phyloP scores from a whole-genome alignment of 164 flowering plant genomes.

The Dillenia turbinata region DNA sequence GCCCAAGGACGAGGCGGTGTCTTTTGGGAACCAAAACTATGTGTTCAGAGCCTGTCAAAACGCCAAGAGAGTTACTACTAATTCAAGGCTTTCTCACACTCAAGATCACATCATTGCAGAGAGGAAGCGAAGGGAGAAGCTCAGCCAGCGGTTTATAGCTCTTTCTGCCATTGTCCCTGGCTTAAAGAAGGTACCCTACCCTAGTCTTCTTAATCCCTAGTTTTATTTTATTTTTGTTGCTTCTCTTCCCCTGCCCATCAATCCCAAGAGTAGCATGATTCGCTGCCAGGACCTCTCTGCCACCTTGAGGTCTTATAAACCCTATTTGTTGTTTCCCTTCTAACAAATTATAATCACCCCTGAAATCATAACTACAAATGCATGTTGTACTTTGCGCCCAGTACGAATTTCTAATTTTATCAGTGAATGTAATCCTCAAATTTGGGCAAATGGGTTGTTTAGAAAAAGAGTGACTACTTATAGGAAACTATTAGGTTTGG shows the following conservation, averaged over 20 bases:
- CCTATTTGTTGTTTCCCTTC: too few species aligned
- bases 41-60: constrained; percentile 31
- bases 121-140: constrained; percentile 74
- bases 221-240: neutral
- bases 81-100: constrained; percentile 25
- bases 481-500: too few species aligned
- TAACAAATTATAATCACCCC: too few species aligned
- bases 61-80: constrained; percentile 23
- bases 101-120: constrained; percentile 75
- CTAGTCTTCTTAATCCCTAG: too few species aligned
- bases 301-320: too few species aligned
- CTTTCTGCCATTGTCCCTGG: constrained; percentile 76
- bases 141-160: constrained; percentile 69
- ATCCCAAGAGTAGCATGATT: neutral
- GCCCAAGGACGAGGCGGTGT: constrained; percentile 44
- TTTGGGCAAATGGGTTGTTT: too few species aligned
- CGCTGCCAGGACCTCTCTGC: too few species aligned
- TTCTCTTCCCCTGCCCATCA: neutral
- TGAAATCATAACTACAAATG: too few species aligned
- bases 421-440: too few species aligned
- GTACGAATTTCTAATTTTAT: too few species aligned
- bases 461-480: too few species aligned
- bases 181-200: constrained; percentile 56
- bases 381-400: too few species aligned
- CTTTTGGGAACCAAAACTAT: constrained; percentile 27